A percentile compares a stretch with the other conserved stretches of the same genome.
These are phyloP conservation scores for Cadophora luteo-olivacea DNA, from an alignment of 2,329 filamentous ascomycete species.

Conservation along the genomic window DNA sequence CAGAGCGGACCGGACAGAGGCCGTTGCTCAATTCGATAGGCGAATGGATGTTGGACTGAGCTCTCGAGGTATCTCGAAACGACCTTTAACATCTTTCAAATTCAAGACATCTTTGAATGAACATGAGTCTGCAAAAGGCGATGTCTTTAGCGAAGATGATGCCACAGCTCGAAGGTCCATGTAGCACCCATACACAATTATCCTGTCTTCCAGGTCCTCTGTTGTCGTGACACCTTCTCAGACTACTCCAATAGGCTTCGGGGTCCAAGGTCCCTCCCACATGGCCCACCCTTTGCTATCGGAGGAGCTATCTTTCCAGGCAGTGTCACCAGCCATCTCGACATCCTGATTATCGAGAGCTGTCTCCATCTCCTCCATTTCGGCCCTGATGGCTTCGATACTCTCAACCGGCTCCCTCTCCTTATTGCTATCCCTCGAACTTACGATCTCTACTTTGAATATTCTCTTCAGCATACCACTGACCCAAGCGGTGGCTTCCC, in stretches of 20 bases:
- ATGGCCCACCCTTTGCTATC: conserved; percentile 52
- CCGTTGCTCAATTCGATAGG: background rate
- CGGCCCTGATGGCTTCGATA: conserved; percentile 33
- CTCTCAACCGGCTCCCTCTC: background rate
- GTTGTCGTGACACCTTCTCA: background rate
- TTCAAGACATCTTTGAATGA: background rate
- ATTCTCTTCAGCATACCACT: conserved; percentile 53
- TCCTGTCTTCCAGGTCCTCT: background rate
- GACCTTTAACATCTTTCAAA: background rate
- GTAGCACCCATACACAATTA: background rate
- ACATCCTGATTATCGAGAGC: conserved; percentile 32
- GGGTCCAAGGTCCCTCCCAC: conserved; percentile 33
- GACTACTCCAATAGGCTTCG: conserved; percentile 34
- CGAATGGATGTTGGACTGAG: background rate
- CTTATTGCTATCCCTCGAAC: background rate
- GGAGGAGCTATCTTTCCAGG: conserved; percentile 17
- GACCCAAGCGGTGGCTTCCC: conserved; percentile 26
- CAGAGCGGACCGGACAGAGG: background rate
- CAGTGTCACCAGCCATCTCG: conserved; percentile 16
- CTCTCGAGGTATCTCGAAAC: background rate
- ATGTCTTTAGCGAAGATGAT: background rate
- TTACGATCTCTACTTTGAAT: conserved; percentile 31
- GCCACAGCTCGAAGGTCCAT: background rate
- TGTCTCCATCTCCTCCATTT: conserved; percentile 35
- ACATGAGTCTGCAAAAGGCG: background rate